Conservation (phyloP, 139 green algal species). For the Micractinium sp. region DNA sequence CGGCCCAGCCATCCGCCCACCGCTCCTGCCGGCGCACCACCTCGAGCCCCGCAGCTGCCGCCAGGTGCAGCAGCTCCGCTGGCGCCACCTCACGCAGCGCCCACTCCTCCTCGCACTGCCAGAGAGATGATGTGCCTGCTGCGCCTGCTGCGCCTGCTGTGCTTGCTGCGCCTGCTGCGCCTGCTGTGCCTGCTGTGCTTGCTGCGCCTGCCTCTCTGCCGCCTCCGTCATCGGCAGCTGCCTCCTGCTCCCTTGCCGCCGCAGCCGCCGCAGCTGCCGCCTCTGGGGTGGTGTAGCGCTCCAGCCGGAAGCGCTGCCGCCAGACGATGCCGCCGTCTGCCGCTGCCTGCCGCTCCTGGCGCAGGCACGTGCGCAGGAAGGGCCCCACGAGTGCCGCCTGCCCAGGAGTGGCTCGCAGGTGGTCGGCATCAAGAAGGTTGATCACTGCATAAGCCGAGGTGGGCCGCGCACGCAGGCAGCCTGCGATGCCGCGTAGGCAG, state of each 20-base stretch:
- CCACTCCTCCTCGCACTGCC: not conserved
- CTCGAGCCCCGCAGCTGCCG: not conserved
- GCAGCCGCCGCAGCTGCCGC: not conserved
- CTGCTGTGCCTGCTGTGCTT: not conserved
- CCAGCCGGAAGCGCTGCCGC: slow-evolving; percentile 12
- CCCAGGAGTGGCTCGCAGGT: not conserved
- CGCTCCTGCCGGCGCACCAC: not conserved
- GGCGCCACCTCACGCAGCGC: not conserved
- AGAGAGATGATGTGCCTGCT: not conserved
- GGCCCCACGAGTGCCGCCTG: not conserved
- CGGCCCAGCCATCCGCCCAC: not conserved
- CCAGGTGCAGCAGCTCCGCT: not conserved
- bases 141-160: not conserved
- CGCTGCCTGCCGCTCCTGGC: not conserved
- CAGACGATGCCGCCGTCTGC: not conserved
- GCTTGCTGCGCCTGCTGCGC: not conserved
- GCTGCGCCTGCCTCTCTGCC: not conserved
- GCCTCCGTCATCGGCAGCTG: too few relatives aligned
- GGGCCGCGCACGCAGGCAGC: not conserved
- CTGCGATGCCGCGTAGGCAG: not conserved
- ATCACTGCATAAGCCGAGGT: not conserved
- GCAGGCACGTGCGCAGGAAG: slow-evolving; percentile 18
- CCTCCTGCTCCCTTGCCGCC: too few relatives aligned
- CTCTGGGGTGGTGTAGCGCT: not conserved
- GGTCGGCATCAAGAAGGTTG: not conserved